Evolutionary conservation across 1,139 yeast genomes (phyloP), one percentile per base, ranked within the genome.

Genomic region (Sugiyamaella xylanicola): DNA sequence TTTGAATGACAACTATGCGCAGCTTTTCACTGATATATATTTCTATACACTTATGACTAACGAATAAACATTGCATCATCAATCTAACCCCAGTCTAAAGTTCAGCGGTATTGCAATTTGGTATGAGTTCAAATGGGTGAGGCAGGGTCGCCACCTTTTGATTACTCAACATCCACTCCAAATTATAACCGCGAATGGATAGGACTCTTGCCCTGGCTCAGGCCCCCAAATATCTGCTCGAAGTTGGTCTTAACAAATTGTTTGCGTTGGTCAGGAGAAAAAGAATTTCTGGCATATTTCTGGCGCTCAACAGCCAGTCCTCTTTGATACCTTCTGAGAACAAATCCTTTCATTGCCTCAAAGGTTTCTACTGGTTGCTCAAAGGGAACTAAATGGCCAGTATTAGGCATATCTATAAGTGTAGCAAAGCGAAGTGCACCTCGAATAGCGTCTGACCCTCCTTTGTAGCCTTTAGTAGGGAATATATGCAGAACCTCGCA

Each of bases 311-410:
- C 29, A 2, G 42, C 52, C 29, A 37, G 19, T 2, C 59, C 62
- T 11, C 58, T 58, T 44, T 56, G 44, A 48, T 44, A 43, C 36
- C 66, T 55, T 25, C 59, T 47, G 15, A 51, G 51, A 11, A 68
- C 50, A 48, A 69, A 69, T 16, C 60, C 60, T 52, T 49, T 55
- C 11, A 76, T 63, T 2, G 64, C 63, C 1, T 62, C 62, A 9
- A 80, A 63, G 1, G 75, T 68, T 15, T 71, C 78, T 51, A 82
- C 85, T 0, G 87, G 88, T 45, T 63, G 63, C 62, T 84, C 87
- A 32, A 78, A 78, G 55, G 78, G 77, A 16, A 81, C 72, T 59
- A 80, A 67, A 68, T 83, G 91, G 50, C 76, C 77, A 1, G 84
- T 87, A 2, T 71, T 73, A 13, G 71, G 71, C 17, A 84, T 68